Evolutionary conservation across 116 monocot species (phyloP), one percentile per base, ranked within the genome.

Genomic region (Iris pallida): DNA sequence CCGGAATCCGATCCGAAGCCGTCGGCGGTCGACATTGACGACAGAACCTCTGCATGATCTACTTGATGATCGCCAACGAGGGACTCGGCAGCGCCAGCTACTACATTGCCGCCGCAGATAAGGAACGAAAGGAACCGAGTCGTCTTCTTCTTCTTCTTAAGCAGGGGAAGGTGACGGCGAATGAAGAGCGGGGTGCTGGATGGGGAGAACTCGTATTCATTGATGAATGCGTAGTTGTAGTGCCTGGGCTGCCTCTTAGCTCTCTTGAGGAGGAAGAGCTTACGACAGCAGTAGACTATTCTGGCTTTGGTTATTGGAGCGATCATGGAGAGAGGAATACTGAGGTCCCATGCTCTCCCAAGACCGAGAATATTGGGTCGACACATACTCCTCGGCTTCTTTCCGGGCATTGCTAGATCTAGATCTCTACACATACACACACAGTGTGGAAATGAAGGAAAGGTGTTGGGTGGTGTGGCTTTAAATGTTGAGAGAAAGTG

Each of bases 181-280:
- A 41, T 48, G 61, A 76, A 43, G 17, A 65, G 53, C 6, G 81
- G 81, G 19, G 76, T 63, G 55, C 53, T 55, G 8, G 76, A 68
- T 4, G 81, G 76, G 20, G 81, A 81, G 75, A 76, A 81, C 52
- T 81, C 51, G 43, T 72, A 76, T 18, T 68, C 76, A 5, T 68
- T 45, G 10, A 81, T 15, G 67, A 72, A 76, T 10, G 76, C 53
- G 51, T 81, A 72, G 76, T 81, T 76, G 75, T 76, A 68, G 67
- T 72, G 71, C 40, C 47, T 45, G 30, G 55, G 54, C 42, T 72
- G 67, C n/a, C n/a, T n/a, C n/a, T n/a, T n/a, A n/a, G n/a, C n/a
- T n/a, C 55, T 72, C 67, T 66, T 74, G 74, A 74, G 57, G 51
- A 58, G 63, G 44, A 76, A 18, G 41, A 65, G 70, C 47, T 57